These are phyloP conservation scores for Cladophialophora bantiana DNA, from an alignment of 2,329 filamentous ascomycete genomes.

Conservation along the genomic window DNA sequence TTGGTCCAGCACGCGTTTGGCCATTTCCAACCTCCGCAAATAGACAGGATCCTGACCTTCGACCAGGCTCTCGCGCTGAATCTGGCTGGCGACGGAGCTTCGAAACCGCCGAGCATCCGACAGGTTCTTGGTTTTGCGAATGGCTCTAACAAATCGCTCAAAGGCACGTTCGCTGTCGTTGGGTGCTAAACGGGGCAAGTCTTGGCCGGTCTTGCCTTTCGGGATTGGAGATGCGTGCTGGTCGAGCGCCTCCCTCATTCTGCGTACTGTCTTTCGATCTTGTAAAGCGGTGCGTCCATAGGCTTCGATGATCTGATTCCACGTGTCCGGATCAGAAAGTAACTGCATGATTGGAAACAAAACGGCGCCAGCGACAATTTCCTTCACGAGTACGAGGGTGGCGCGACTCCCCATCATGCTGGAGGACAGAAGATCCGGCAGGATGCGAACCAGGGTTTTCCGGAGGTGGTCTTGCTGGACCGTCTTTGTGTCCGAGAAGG, in stretches of 20 bases:
- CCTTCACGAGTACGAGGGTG: slow-evolving; percentile 80
- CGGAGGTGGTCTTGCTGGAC: slow-evolving; percentile 90
- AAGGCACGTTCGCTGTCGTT: slow-evolving; percentile 91
- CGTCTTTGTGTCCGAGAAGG: slow-evolving; percentile 81
- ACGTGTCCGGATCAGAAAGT: slow-evolving; percentile 90
- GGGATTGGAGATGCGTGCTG: slow-evolving; percentile 87
- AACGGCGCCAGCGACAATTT: slow-evolving; percentile 93
- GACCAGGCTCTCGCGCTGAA: slow-evolving; percentile 81
- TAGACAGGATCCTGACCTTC: slow-evolving; percentile 86
- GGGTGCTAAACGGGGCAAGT: slow-evolving; percentile 79
- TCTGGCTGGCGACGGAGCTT: slow-evolving; percentile 88
- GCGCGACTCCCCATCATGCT: slow-evolving; percentile 78
- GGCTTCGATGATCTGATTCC: slow-evolving; percentile 95
- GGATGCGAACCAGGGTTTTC: slow-evolving; percentile 71
- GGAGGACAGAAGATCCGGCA: slow-evolving; percentile 77
- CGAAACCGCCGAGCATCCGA: slow-evolving; percentile 92
- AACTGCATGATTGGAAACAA: slow-evolving; percentile 80
- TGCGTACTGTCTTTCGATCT: slow-evolving; percentile 92
- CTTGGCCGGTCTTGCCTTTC: slow-evolving; percentile 66
- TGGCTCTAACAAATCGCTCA: slow-evolving; percentile 89
- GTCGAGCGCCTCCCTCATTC: slow-evolving; percentile 88
- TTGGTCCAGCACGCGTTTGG: slow-evolving; percentile 86
- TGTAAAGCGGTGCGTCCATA: slow-evolving; percentile 86
- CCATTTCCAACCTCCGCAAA: slow-evolving; percentile 86
- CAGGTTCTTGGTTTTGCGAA: slow-evolving; percentile 85